Evolutionary conservation across 73 alveolate genomes (phyloP).

Genomic region (Uronychia binucleata): DNA sequence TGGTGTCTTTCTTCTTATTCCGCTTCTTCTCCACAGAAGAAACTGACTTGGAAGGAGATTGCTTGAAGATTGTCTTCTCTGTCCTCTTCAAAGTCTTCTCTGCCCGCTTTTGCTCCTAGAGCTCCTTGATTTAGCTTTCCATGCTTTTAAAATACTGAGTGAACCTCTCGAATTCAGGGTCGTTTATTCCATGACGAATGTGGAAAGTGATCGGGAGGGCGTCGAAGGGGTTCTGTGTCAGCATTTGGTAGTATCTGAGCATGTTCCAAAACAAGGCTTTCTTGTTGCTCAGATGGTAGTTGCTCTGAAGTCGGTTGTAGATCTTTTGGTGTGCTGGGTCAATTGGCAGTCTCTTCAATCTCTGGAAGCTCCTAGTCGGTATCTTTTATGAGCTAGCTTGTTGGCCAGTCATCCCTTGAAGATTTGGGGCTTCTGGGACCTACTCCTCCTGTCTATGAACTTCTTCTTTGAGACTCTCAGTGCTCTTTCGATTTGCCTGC

Average conservation of each 20-base stretch:
- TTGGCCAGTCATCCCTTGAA: too few relatives aligned
- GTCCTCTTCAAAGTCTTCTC: background rate
- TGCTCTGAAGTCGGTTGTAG: constrained; percentile 20
- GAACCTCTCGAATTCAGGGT: background rate
- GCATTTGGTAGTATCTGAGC: constrained; percentile 1
- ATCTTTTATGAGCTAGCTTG: too few relatives aligned
- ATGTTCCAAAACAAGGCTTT: constrained; percentile 4
- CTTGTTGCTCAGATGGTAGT: constrained; percentile 23
- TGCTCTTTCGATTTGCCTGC: too few relatives aligned
- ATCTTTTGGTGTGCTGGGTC: background rate
- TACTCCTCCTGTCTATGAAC: too few relatives aligned
- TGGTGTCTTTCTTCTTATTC: too few relatives aligned
- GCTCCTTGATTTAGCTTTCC: background rate
- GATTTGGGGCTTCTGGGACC: too few relatives aligned
- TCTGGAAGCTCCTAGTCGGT: too few relatives aligned
- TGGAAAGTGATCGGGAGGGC: constrained; percentile 22
- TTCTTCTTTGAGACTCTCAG: too few relatives aligned
- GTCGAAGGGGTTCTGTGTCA: background rate
- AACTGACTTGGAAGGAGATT: too few relatives aligned
- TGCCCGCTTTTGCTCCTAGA: background rate
- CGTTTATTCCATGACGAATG: background rate
- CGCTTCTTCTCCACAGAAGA: too few relatives aligned
- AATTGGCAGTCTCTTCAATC: too few relatives aligned
- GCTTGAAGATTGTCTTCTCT: too few relatives aligned
- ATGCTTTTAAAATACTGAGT: background rate